Evolutionary conservation across 164 flowering plant species (phyloP), one percentile per base, ranked within the genome.

Genomic region (Liriodendron chinense): DNA sequence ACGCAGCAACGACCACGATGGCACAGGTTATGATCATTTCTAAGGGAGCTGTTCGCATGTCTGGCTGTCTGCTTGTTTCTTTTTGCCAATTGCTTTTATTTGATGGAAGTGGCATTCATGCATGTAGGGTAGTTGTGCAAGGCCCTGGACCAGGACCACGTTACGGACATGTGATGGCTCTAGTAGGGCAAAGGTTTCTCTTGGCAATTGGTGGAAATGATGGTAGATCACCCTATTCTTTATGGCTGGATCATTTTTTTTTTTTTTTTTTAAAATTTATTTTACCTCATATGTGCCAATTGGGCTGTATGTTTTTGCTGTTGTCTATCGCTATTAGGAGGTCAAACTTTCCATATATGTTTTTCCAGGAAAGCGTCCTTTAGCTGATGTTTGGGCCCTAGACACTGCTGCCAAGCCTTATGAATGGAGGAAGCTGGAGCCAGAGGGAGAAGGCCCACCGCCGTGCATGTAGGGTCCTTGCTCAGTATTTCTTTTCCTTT

Each of bases 401-500:
- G 99, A 96, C 81, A 96, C 99, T 64, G 99, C 99, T 80, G 99
- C 99, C 65, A 96, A 96, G 82, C 99, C 99, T 78, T 96, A 96
- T 80, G 99, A 96, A 82, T 96, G 99, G 99, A 86, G 98, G 78
- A 96, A 93, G 80, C 80, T 96, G 87, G 99, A 96, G 80, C 98
- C 99, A n/a, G 99, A 96, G 85, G 99, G 99, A 64, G 99, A 96
- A 77, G 99, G 99, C 74, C 99, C 99, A 71, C 99, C 99, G 72
- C 98, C 99, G 57, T 96, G 99, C 96, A 96, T 94, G 99, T 96
- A 87, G 79, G 83, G 73, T 63, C 59, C 73, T 66, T 63, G 24
- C 34, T 66, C 23, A 63, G 24, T 22, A 10, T 24, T 12, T 28
- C 25, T 71, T 21, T 50, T 24, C 22, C 6, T 21, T 20, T 61